Percentiles rank a stretch among this genome's conserved stretches.
Conservation (phyloP, 140 eudicot species). For the Cichorium intybus region DNA sequence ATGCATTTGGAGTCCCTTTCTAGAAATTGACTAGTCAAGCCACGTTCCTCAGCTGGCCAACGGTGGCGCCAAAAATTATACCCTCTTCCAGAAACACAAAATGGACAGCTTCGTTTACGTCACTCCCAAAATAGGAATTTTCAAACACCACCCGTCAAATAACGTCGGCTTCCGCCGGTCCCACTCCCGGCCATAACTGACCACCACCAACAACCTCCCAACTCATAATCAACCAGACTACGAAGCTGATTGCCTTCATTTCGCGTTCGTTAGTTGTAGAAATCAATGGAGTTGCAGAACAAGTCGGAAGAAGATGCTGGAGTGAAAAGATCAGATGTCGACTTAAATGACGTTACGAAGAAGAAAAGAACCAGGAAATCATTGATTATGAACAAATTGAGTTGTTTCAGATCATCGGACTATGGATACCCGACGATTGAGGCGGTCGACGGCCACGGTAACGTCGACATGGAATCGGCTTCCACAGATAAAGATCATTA, state of each 20-base stretch:
- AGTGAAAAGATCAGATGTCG: conserved; percentile 7
- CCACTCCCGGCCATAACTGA: neutral
- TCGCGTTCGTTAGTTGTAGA: neutral
- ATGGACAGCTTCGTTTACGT: neutral
- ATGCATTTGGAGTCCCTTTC: neutral
- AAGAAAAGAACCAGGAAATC: conserved; percentile 17
- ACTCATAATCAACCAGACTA: neutral
- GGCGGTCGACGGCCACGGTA: conserved; percentile 43
- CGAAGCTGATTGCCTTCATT: conserved; percentile 4
- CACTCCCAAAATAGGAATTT: conserved; percentile 10
- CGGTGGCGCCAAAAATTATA: conserved; percentile 15
- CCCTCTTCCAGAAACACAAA: conserved; percentile 3
- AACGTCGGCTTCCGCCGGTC: conserved; percentile 5
- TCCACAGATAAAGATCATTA: conserved; percentile 21
- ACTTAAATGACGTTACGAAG: conserved; percentile 6
- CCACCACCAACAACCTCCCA: neutral
- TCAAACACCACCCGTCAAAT: conserved; percentile 4
- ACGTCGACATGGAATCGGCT: conserved; percentile 57
- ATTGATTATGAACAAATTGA: conserved; percentile 26
- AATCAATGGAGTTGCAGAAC: conserved; percentile 17
- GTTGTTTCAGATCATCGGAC: conserved; percentile 52
- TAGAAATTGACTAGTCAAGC: neutral
- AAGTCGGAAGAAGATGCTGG: conserved; percentile 17
- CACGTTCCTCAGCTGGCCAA: neutral
- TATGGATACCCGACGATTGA: conserved; percentile 49